These are phyloP conservation scores for Russula compacta DNA, from an alignment of 768 basidiomycete genomes.

Conservation along the genomic window DNA sequence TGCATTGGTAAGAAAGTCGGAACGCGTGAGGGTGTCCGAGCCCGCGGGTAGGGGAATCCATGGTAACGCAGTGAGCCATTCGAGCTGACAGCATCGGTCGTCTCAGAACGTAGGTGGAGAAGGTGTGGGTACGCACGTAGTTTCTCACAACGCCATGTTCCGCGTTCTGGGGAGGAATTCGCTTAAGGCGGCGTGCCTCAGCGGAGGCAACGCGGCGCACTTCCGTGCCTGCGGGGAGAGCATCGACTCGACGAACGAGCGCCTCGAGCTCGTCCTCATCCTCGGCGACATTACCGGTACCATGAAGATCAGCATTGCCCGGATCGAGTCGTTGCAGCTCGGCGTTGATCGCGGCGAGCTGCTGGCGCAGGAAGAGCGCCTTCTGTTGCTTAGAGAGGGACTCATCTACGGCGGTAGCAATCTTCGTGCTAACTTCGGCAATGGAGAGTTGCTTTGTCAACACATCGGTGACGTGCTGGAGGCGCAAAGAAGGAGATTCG, in stretches of 20 bases:
- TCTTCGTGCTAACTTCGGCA: conserved; percentile 73
- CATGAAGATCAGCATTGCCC: neutral
- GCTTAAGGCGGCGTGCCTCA: conserved; percentile 76
- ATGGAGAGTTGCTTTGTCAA: conserved; percentile 72
- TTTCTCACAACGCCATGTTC: conserved; percentile 84
- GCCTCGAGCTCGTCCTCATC: conserved; percentile 77
- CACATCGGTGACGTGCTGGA: conserved; percentile 57
- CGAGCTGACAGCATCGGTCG: conserved; percentile 43
- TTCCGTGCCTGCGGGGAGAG: conserved; percentile 62
- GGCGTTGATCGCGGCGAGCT: conserved; percentile 70
- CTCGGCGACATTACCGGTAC: conserved; percentile 27
- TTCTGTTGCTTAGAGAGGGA: conserved; percentile 84
- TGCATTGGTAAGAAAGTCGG: conserved; percentile 57
- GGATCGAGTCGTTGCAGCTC: conserved; percentile 52
- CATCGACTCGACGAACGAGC: conserved; percentile 63
- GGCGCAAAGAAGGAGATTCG: conserved; percentile 49
- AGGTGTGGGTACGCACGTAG: conserved; percentile 45
- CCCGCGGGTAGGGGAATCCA: conserved; percentile 52
- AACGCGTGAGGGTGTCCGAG: conserved; percentile 38
- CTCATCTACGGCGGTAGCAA: conserved; percentile 72
- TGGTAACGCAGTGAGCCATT: conserved; percentile 81
- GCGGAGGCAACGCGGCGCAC: conserved; percentile 74
- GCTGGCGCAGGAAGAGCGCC: conserved; percentile 78
- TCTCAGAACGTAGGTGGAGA: neutral
- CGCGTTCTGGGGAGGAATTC: conserved; percentile 84